A percentile compares a stretch with the other conserved stretches of the same genome.
Evolutionary conservation across 2,329 filamentous ascomycete genomes (phyloP).

Genomic region (Xenoacremonium recifei): DNA sequence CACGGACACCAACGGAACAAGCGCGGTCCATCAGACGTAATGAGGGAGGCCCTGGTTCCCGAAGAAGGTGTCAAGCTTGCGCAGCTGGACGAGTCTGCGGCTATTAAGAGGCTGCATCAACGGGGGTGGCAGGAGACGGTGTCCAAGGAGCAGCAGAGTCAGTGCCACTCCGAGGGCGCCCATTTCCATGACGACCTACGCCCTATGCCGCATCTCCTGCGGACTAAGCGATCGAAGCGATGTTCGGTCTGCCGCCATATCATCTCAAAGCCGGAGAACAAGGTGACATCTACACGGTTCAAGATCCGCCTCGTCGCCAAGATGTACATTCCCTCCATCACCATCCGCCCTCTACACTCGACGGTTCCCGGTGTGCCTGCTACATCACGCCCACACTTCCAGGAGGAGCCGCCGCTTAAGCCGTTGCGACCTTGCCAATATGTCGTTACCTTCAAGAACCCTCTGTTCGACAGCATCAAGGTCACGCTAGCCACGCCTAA

Average conservation of each 20-base stretch:
- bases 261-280: constrained; percentile 89
- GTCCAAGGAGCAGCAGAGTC: constrained; percentile 51
- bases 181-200: constrained; percentile 73
- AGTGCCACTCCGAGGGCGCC: constrained; percentile 49
- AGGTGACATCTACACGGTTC: constrained; percentile 85
- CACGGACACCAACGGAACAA: constrained; percentile 62
- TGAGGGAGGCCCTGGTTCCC: constrained; percentile 74
- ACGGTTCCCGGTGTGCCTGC: constrained; percentile 34
- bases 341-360: constrained; percentile 61
- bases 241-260: constrained; percentile 93
- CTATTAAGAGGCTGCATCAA: constrained; percentile 58
- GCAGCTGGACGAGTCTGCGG: constrained; percentile 58
- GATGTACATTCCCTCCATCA: constrained; percentile 82
- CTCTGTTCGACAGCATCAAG: constrained; percentile 86
- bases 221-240: constrained; percentile 90
- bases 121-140: constrained; percentile 64
- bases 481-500: constrained; percentile 85
- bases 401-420: constrained; percentile 39
- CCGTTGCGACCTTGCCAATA: constrained; percentile 71
- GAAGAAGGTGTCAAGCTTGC: constrained; percentile 71
- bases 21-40: constrained; percentile 65
- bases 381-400: constrained; percentile 29
- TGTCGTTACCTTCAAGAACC: constrained; percentile 87
- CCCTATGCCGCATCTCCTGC: constrained; percentile 77
- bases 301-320: constrained; percentile 87